phyloP scores from a whole-genome alignment of 345 rosid genomes.

The Ceriops zippeliana region DNA sequence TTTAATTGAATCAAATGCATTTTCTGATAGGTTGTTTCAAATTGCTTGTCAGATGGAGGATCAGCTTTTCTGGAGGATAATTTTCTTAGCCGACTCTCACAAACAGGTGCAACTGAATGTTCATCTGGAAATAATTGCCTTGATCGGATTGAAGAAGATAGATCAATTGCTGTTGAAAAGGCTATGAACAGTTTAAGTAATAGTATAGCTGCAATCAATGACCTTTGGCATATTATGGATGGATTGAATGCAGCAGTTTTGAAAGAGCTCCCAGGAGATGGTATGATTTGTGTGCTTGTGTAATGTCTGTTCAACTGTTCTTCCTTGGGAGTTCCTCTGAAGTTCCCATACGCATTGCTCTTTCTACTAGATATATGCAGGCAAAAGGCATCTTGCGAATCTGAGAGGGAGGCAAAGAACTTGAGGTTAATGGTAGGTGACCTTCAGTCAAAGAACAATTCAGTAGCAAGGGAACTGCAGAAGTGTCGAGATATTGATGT shows the following conservation, averaged over 20 bases:
- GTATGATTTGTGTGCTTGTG: conserved; percentile 31
- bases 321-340: conserved; percentile 15
- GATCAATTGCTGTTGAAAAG: conserved; percentile 38
- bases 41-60: conserved; percentile 45
- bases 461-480: conserved; percentile 60
- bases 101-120: conserved; percentile 89
- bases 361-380: conserved; percentile 49
- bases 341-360: conserved; percentile 22
- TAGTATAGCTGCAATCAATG: conserved; percentile 50
- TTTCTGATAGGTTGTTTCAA: conserved; percentile 27
- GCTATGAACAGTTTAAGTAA: conserved; percentile 43
- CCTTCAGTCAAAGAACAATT: conserved; percentile 65
- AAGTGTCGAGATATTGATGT: conserved; percentile 54
- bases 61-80: conserved; percentile 45
- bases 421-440: conserved; percentile 59
- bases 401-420: conserved; percentile 54
- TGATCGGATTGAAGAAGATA: conserved; percentile 41
- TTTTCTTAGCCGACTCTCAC: conserved; percentile 65
- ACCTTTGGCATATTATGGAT: conserved; percentile 60
- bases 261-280: conserved; percentile 46
- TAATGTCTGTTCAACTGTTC: background rate
- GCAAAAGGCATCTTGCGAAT: conserved; percentile 42
- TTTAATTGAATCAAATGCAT: conserved; percentile 2
- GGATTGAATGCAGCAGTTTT: conserved; percentile 46
- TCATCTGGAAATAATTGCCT: conserved; percentile 48